Base-by-base conservation (phyloP, 192 early-diverging fungal genomes). In the Podila epicladia region DNA sequence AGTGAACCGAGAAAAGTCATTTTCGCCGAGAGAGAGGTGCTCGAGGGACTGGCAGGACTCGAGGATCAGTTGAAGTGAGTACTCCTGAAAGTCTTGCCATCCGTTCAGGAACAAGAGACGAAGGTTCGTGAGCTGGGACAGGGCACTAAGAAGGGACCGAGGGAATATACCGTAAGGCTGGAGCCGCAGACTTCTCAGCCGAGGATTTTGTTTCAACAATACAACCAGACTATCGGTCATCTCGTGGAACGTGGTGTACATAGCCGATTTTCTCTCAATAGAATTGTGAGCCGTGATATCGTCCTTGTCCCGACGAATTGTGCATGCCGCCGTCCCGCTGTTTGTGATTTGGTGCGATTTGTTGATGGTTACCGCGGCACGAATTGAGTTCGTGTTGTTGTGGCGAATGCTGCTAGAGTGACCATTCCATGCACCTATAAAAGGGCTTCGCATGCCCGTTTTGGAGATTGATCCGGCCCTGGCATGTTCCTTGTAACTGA, bases 21-120 rank as follows among this genome's bases (percentile, higher is more conserved):
- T 80, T 15, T 80, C 65, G 19, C 71, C 71, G 1, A 80, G 51
- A 12, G 76, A 80, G 0, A 80, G 65, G 38, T 69, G 69, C 8
- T 58, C 58, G 48, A 80, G 76, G 0, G 32, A 7, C 0, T 29
- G 53, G 26, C 76, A 80, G 13, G 41, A 20, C 17, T 72, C 71
- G n/a, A 80, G 66, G 19, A 80, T 60, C 26, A 69, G 20, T 13
- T 68, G 65, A 13, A 80, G 55, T 0, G 69, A 73, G 41, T 80
- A 72, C 32, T 80, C 76, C 63, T 80, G 76, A 65, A 80, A 80
- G 33, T 80, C 76, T 6, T 51, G n/a, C 76, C 76, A 80, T 9
- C 69, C 65, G 49, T 71, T 57, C n/a, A 78, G 65, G 3, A 69
- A 78, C 4, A 78, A 65, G n/a, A 67, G 19, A 7, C 55, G 48